phyloP scores from a whole-genome alignment of 2,329 filamentous ascomycete species.

The Arthrobotrys pseudoclavata region DNA sequence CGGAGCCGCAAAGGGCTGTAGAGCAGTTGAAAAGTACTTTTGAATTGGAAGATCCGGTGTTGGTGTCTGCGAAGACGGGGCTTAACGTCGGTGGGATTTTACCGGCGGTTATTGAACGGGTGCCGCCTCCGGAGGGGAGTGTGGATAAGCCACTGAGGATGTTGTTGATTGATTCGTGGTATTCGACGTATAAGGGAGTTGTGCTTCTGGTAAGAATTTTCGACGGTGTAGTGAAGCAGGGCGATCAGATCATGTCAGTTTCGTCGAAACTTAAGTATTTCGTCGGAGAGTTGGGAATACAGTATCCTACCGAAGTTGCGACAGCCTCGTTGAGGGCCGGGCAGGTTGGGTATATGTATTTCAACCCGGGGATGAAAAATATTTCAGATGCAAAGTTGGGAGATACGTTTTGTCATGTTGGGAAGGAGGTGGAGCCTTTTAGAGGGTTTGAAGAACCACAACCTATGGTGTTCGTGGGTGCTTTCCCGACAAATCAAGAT shows the following conservation, averaged over 20 bases:
- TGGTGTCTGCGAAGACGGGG: slow-evolving; percentile 95
- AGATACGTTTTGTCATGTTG: slow-evolving; percentile 90
- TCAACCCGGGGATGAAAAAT: slow-evolving; percentile 98
- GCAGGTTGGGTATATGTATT: slow-evolving; percentile 95
- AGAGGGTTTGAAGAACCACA: slow-evolving; percentile 97
- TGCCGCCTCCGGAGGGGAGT: slow-evolving; percentile 84
- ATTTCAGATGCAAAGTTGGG: slow-evolving; percentile 96
- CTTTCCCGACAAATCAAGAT: slow-evolving; percentile 91
- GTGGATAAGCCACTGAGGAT: slow-evolving; percentile 80
- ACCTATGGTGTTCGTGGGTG: slow-evolving; percentile 98
- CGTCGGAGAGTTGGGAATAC: slow-evolving; percentile 96
- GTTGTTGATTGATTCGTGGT: slow-evolving; percentile 97
- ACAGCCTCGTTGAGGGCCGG: slow-evolving; percentile 86
- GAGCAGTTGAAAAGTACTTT: slow-evolving; percentile 89
- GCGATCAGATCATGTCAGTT: slow-evolving; percentile 88
- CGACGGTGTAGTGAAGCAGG: slow-evolving; percentile 84
- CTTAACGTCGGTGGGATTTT: slow-evolving; percentile 86
- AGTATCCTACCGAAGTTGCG: slow-evolving; percentile 88
- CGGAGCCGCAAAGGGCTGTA: slow-evolving; percentile 86
- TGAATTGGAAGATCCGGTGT: slow-evolving; percentile 82
- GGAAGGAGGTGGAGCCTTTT: slow-evolving; percentile 84
- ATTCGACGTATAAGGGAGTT: slow-evolving; percentile 94
- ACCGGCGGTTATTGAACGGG: slow-evolving; percentile 84
- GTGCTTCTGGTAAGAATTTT: slow-evolving; percentile 92
- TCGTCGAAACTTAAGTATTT: slow-evolving; percentile 90